Conservation (phyloP, 2,329 filamentous ascomycete species). For the Exophiala spinifera region DNA sequence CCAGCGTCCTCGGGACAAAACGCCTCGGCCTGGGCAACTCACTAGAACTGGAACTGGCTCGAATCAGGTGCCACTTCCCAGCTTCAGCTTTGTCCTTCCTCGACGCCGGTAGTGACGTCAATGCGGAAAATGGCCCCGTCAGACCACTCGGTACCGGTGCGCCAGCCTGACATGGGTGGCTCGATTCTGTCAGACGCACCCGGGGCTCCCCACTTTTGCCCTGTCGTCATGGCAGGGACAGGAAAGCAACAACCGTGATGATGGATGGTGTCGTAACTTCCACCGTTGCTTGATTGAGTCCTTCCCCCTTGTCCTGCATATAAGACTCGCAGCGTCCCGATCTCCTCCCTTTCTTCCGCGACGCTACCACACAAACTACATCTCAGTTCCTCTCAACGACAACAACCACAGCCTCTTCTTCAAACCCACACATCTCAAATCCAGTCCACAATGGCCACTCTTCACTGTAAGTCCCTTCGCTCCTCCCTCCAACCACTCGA, state of each 20-base stretch:
- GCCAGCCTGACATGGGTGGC: too few species aligned
- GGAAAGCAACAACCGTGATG: too few species aligned
- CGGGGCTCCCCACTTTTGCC: neutral
- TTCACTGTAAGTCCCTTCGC: conserved; percentile 52
- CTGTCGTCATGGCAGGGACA: conserved; percentile 25
- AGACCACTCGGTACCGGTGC: too few species aligned
- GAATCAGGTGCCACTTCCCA: too few species aligned
- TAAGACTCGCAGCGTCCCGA: conserved; percentile 2
- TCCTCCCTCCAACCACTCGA: neutral
- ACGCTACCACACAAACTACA: conserved; percentile 1
- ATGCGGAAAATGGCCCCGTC: too few species aligned
- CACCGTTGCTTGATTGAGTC: neutral
- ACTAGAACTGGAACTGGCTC: too few species aligned
- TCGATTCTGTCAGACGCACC: too few species aligned
- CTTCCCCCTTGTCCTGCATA: conserved; percentile 9
- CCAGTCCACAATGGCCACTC: conserved; percentile 58
- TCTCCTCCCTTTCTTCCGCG: conserved; percentile 7
- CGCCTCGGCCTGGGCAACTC: too few species aligned
- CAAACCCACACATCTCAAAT: conserved; percentile 19
- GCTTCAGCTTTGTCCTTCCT: too few species aligned
- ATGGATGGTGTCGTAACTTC: neutral
- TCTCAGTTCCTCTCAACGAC: neutral
- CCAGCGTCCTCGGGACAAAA: too few species aligned
- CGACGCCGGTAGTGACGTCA: too few species aligned
- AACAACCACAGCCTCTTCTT: neutral